These are phyloP conservation scores for Phytophthora chlamydospora DNA, from an alignment of 352 stramenopile genomes.

Conservation along the genomic window DNA sequence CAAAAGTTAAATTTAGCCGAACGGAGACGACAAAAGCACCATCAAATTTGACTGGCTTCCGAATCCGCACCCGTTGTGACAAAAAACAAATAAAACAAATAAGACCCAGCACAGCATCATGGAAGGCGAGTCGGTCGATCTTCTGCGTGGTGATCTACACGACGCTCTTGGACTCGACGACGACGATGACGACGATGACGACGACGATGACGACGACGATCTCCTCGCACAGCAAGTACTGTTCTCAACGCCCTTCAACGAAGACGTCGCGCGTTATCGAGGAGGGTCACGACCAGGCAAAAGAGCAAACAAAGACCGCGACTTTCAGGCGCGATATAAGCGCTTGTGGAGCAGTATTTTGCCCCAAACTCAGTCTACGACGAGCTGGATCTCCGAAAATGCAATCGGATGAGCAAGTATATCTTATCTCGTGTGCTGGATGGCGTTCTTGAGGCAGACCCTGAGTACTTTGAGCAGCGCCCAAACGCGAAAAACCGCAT, in stretches of 20 bases:
- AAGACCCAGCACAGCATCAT: too few species aligned
- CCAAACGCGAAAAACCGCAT: slow-evolving; percentile 1
- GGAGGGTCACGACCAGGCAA: slow-evolving; percentile 4
- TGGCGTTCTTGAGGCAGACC: neutral
- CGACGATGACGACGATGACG: slow-evolving; percentile 3
- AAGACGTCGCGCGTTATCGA: neutral
- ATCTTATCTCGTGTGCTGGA: slow-evolving; percentile 2
- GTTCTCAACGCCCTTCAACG: neutral
- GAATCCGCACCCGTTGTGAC: too few species aligned
- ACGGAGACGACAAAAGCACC: too few species aligned
- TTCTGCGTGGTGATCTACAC: too few species aligned
- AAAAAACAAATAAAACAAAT: too few species aligned
- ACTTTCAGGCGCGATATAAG: slow-evolving; percentile 3
- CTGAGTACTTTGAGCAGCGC: slow-evolving; percentile 6
- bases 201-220: slow-evolving; percentile 3
- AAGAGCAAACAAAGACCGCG: slow-evolving; percentile 2
- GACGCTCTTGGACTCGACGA: too few species aligned
- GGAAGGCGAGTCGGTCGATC: too few species aligned
- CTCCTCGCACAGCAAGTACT: neutral
- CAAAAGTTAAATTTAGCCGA: too few species aligned
- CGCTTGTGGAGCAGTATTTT: slow-evolving; percentile 6
- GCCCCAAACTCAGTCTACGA: neutral
- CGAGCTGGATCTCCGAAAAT: neutral
- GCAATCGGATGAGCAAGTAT: slow-evolving; percentile 4
- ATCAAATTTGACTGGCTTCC: too few species aligned